Base-by-base conservation (phyloP, 306 rosid species). In the Glycine soja region DNA sequence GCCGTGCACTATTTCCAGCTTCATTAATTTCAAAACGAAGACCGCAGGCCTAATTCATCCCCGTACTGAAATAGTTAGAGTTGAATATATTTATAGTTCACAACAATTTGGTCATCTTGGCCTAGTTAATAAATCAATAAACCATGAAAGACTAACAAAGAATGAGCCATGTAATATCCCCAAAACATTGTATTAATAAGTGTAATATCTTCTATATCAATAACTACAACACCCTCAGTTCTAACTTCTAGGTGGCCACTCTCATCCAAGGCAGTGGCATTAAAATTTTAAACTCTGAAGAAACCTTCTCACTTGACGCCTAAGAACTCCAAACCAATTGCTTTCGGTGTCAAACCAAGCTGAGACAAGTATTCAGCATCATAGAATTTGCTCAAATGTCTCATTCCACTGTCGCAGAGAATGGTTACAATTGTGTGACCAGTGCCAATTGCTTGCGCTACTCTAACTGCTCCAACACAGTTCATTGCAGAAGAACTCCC, bases 401-500 rank as follows among this genome's bases (percentile, higher is more conserved):
- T 91, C 97, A 93, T 95, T 69, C 99, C 97, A 74, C 84, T 91
- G 77, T 95, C 97, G 11, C 98, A 95, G 40, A 95, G 92, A 77
- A 95, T 91, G 62, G 99, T 93, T 58, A 93, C 99, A 67, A 95
- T 87, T 19, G 92, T 93, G 83, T 93, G 97, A 82, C 97, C 94
- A 42, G 97, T 91, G 61, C 98, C 98, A 65, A 92, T 24, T 72
- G 88, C 50, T 78, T 88, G 94, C 5, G 98, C 98, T 57, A 82
- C 83, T 86, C 88, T 89, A 70, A 94, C 96, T 15, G 97, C 98
- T 83, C 97, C 97, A n/a, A 94, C 92, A 85, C 97, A 94, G 80
- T 94, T 94, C 94, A 94, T 92, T 56, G 97, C 89, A 15, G 97
- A 94, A 76, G 98, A 94, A 74, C 98, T 94, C 82, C 98, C 97